phyloP scores from a whole-genome alignment of 2,329 filamentous ascomycete genomes.

The Nemania sp. region DNA sequence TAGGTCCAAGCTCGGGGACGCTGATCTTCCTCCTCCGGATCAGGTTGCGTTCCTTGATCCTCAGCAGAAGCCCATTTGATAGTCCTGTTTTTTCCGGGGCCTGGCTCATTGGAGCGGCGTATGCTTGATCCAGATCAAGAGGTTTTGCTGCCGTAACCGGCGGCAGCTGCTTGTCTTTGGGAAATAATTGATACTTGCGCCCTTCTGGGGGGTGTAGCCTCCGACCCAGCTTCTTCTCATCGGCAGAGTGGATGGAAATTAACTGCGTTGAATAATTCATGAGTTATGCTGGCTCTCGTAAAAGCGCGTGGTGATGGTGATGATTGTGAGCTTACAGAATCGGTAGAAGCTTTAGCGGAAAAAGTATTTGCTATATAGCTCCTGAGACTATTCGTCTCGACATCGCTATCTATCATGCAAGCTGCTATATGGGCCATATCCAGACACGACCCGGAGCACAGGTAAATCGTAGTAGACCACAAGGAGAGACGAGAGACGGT shows the following conservation, averaged over 20 bases:
- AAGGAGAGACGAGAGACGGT: constrained; percentile 31
- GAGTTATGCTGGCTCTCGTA: constrained; percentile 34
- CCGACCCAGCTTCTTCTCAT: constrained; percentile 57
- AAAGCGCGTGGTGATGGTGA: constrained; percentile 7
- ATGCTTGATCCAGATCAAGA: constrained; percentile 56
- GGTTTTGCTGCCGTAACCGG: constrained; percentile 49
- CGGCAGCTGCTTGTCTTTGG: constrained; percentile 54
- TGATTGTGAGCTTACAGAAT: constrained; percentile 47
- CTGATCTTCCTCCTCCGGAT: constrained; percentile 65
- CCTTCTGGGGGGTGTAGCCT: constrained; percentile 62
- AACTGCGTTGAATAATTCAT: constrained; percentile 36
- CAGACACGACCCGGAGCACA: constrained; percentile 35
- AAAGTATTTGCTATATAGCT: constrained; percentile 57
- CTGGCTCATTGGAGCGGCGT: constrained; percentile 47
- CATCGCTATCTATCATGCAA: constrained; percentile 58
- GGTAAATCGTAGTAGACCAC: constrained; percentile 34
- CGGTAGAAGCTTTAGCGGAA: constrained; percentile 51
- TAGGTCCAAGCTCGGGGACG: constrained; percentile 66
- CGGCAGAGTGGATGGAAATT: constrained; percentile 38
- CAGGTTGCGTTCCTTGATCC: constrained; percentile 62
- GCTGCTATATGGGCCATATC: constrained; percentile 67
- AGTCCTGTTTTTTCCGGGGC: constrained; percentile 46
- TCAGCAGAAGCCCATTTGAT: constrained; percentile 52
- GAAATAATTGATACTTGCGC: constrained; percentile 66
- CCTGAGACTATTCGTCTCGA: constrained; percentile 45